Percentiles rank a stretch among this genome's conserved stretches.
Conservation (phyloP, 1,139 yeast genomes). For the Sugiyamaella novakii region DNA sequence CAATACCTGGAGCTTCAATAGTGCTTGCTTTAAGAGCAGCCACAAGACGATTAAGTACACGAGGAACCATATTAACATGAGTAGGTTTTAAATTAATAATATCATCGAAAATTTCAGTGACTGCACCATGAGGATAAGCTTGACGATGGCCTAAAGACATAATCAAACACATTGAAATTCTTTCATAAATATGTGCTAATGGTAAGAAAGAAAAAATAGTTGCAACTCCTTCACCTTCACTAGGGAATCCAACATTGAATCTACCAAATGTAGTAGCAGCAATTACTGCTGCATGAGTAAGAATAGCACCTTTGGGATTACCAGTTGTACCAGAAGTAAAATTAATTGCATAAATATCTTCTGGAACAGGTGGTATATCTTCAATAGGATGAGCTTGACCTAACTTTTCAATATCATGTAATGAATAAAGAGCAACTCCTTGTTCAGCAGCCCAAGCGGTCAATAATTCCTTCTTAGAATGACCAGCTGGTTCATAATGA, state of each 20-base stretch:
- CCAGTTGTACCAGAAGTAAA: constrained; percentile 84
- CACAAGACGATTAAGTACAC: constrained; percentile 66
- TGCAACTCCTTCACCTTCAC: constrained; percentile 38
- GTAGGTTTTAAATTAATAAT: constrained; percentile 58
- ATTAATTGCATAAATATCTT: constrained; percentile 63
- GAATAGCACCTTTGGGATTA: constrained; percentile 70
- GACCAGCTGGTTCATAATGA: constrained; percentile 58
- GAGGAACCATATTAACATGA: constrained; percentile 60
- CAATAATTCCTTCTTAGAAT: constrained; percentile 37
- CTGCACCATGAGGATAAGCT: constrained; percentile 53
- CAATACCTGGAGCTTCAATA: constrained; percentile 41
- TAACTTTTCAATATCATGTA: constrained; percentile 55
- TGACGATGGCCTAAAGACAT: constrained; percentile 41
- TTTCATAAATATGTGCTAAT: constrained; percentile 70
- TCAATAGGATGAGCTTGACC: constrained; percentile 55
- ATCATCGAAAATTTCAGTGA: constrained; percentile 55
- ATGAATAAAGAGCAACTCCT: constrained; percentile 49
- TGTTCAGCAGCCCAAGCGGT: constrained; percentile 41
- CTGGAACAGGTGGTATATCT: constrained; percentile 54
- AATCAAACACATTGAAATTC: constrained; percentile 36
- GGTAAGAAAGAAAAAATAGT: constrained; percentile 54
- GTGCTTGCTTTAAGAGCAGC: constrained; percentile 50
- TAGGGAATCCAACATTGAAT: constrained; percentile 31
- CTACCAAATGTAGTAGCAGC: constrained; percentile 49
- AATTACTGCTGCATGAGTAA: constrained; percentile 57